phyloP scores from a whole-genome alignment of 495 filamentous ascomycete species.

The Aspergillus mulundensis region DNA sequence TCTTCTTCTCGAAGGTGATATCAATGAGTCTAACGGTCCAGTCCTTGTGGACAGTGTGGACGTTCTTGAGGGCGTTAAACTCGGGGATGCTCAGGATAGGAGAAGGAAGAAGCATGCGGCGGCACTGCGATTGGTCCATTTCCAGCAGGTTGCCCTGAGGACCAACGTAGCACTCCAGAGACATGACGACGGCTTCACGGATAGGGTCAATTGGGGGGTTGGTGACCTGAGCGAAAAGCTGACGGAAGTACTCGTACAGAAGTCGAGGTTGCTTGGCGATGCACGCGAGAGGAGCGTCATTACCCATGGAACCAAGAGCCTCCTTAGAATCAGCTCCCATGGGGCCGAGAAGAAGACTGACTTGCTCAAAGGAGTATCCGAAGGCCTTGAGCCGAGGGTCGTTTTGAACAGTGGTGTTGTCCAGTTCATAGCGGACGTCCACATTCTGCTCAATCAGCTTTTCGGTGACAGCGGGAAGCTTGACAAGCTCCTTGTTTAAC shows the following conservation, averaged over 20 bases:
- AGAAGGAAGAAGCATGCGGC: conserved; percentile 79
- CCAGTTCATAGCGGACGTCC: conserved; percentile 61
- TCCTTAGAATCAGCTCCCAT: conserved; percentile 99
- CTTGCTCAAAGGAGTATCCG: conserved; percentile 96
- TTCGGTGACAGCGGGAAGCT: conserved; percentile 67
- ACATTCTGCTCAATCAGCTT: conserved; percentile 54
- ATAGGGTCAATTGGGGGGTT: conserved; percentile 99
- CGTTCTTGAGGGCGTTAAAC: conserved; percentile 84
- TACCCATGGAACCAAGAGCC: conserved; percentile 99
- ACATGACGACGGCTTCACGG: conserved; percentile 98
- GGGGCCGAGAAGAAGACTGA: conserved; percentile 86
- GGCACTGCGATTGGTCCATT: conserved; percentile 89
- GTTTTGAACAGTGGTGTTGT: conserved; percentile 73
- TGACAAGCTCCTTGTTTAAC: conserved; percentile 84
- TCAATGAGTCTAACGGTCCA: conserved; percentile 96
- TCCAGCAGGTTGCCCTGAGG: conserved; percentile 96
- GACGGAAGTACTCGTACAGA: conserved; percentile 96
- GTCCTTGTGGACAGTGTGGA: conserved; percentile 65
- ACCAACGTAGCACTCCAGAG: conserved; percentile 93
- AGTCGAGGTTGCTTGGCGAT: conserved; percentile 85
- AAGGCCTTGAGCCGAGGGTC: conserved; percentile 84
- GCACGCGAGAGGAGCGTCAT: conserved; percentile 93
- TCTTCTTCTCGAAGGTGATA: conserved; percentile 87
- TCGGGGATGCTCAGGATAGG: conserved; percentile 89
- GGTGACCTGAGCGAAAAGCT: conserved; percentile 98